Base-by-base conservation (phyloP, 805 yeast species). In the Torulaspora gathmanii region DNA sequence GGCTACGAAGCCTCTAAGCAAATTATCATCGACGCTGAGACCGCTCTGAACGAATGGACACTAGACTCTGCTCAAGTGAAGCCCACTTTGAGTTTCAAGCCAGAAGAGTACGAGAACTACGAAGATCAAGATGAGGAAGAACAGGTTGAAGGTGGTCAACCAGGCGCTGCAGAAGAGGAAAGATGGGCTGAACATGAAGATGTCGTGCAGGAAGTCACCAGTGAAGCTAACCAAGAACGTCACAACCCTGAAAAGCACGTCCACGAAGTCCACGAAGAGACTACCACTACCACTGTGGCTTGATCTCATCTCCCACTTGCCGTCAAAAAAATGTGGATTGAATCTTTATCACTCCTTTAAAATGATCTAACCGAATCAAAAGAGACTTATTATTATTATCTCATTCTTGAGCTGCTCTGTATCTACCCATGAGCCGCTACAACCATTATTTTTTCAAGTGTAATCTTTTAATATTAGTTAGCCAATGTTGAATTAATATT, bases 1-100 rank as follows among this genome's bases (percentile, higher is more conserved):
- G 95, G 95, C 56, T 85, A 84, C 67, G 93, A 85, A 68, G 89
- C 91, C 37, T 83, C 91, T 33, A 85, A 84, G 71, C 95, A 85
- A 71, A 85, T 85, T 67, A 84, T 85, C 60, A 80, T 85, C 57
- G 95, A 85, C 62, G 87, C 89, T 53, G 95, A 85, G 70, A 81
- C 79, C 54, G 89, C 93, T 45, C 75, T 85, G 65, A 84, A 86
- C 53, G 74, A 83, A 41, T 85, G 95, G 95, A 85, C 95, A 54
- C 76, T 84, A 59, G 93, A 85, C 61, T 71, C 81, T 46, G 91
- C 95, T 57, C 86, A 77, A 56, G 88, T 85, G 51, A 84, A 80
- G 70, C 91, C 95, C 67, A 79, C 91, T 53, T 75, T 85, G 64
- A 78, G 86, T 37, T 79, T 85, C 64, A 74, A 74, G 62, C 73